phyloP scores from a whole-genome alignment of 331 rosid species.

The Telfairia occidentalis region DNA sequence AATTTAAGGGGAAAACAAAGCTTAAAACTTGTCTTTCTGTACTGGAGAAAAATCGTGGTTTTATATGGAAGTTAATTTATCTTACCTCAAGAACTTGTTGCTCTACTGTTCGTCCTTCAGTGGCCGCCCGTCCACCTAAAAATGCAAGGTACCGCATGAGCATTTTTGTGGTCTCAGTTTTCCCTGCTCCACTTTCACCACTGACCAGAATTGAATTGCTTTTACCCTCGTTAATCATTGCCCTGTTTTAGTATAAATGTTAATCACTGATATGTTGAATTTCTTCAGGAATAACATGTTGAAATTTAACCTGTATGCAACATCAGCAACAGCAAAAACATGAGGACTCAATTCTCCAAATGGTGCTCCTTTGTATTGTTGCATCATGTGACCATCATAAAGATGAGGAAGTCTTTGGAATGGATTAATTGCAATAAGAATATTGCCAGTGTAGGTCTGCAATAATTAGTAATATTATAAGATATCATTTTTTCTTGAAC shows the following conservation, averaged over 20 bases:
- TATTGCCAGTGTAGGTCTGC: slow-evolving; percentile 97
- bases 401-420: slow-evolving; percentile 93
- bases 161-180: slow-evolving; percentile 99
- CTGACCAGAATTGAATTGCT: slow-evolving; percentile 96
- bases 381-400: slow-evolving; percentile 90
- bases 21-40: not conserved
- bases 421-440: slow-evolving; percentile 94
- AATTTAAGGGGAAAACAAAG: not conserved
- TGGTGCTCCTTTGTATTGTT: slow-evolving; percentile 98
- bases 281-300: slow-evolving; percentile 13
- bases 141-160: slow-evolving; percentile 95
- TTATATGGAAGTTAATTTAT: not conserved
- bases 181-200: slow-evolving; percentile 99
- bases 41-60: not conserved
- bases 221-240: slow-evolving; percentile 78
- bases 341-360: slow-evolving; percentile 95
- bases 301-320: slow-evolving; percentile 63
- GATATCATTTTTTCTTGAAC: not conserved
- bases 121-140: slow-evolving; percentile 87
- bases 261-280: slow-evolving; percentile 7
- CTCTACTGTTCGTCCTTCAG: slow-evolving; percentile 96
- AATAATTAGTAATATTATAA: slow-evolving; percentile 15
- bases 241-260: slow-evolving; percentile 45
- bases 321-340: slow-evolving; percentile 98
- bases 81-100: slow-evolving; percentile 99